Conservation (phyloP, 208 protist species). For the Jaenimonas drosophilae region DNA sequence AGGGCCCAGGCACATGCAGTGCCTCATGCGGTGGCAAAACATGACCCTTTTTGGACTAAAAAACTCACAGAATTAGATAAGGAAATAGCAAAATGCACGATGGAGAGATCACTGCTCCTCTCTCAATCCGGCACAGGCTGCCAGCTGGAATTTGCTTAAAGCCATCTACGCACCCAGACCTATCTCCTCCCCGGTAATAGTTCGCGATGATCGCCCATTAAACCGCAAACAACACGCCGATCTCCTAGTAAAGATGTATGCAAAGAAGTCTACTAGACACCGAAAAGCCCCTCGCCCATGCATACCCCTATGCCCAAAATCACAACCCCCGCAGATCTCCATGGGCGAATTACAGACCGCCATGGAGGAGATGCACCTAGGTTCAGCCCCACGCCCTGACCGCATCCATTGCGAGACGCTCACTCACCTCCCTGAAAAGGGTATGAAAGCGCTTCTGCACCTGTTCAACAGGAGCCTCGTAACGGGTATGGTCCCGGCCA, state of each 20-base stretch:
- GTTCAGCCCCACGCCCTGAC: constrained; percentile 6
- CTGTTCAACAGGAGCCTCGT: constrained; percentile 12
- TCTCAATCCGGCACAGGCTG: background rate
- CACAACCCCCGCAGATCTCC: background rate
- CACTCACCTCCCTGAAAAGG: constrained; percentile 1
- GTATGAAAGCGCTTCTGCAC: background rate
- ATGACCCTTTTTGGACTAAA: too few species aligned
- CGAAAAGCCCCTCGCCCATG: background rate
- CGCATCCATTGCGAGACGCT: constrained; percentile 5
- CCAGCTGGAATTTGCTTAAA: constrained; percentile 6
- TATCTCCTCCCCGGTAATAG: background rate
- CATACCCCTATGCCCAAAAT: background rate
- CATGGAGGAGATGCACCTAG: constrained; percentile 1
- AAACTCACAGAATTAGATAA: background rate
- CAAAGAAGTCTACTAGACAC: constrained; percentile 3
- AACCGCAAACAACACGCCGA: constrained; percentile 2
- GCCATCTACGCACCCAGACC: constrained; percentile 4
- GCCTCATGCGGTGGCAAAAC: too few species aligned
- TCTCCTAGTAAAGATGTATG: constrained; percentile 3
- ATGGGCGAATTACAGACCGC: constrained; percentile 6
- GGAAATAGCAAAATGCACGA: background rate
- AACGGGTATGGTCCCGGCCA: constrained; percentile 2
- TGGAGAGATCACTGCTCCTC: background rate
- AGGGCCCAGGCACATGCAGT: too few species aligned
- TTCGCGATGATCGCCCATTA: constrained; percentile 1